Percentiles rank a stretch among this genome's conserved stretches.
Conservation (phyloP, 169 alveolate species). For the Babesia ovata region DNA sequence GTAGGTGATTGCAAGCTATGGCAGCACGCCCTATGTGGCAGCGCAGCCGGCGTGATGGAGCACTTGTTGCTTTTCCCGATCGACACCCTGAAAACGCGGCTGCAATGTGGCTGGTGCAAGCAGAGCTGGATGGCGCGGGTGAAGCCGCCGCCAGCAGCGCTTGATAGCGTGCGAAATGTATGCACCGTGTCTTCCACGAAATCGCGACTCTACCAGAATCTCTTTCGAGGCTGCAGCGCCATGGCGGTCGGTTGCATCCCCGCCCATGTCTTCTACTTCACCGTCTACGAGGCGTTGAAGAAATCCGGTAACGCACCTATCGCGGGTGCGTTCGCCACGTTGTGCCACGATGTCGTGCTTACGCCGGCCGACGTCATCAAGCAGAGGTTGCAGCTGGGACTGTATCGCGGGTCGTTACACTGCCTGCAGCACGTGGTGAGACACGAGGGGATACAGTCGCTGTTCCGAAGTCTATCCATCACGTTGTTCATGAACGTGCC, state of each 20-base stretch:
- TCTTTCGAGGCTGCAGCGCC: conserved; percentile 89
- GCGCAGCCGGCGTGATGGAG: conserved; percentile 97
- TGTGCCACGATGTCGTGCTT: conserved; percentile 92
- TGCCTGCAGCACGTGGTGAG: conserved; percentile 74
- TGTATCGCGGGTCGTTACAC: conserved; percentile 70
- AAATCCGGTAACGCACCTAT: conserved; percentile 74
- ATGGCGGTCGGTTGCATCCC: conserved; percentile 96
- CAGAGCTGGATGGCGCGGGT: background rate
- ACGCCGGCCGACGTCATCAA: conserved; percentile 97
- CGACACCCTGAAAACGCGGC: conserved; percentile 90
- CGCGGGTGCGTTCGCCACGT: conserved; percentile 93
- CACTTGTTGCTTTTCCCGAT: conserved; percentile 94
- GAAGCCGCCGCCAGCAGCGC: background rate
- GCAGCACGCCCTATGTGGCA: conserved; percentile 94
- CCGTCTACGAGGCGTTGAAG: conserved; percentile 84
- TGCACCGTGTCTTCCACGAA: background rate
- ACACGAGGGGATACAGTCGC: conserved; percentile 89
- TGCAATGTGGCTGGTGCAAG: conserved; percentile 77
- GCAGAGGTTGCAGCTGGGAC: conserved; percentile 92
- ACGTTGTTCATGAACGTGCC: conserved; percentile 95
- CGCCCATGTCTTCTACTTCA: conserved; percentile 96
- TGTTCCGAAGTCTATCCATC: conserved; percentile 91
- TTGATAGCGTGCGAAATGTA: background rate
- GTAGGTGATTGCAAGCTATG: conserved; percentile 88
- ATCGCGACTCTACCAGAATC: conserved; percentile 28